phyloP scores from a whole-genome alignment of 2,329 filamentous ascomycete genomes.

The Trichophyton schoenleinii region DNA sequence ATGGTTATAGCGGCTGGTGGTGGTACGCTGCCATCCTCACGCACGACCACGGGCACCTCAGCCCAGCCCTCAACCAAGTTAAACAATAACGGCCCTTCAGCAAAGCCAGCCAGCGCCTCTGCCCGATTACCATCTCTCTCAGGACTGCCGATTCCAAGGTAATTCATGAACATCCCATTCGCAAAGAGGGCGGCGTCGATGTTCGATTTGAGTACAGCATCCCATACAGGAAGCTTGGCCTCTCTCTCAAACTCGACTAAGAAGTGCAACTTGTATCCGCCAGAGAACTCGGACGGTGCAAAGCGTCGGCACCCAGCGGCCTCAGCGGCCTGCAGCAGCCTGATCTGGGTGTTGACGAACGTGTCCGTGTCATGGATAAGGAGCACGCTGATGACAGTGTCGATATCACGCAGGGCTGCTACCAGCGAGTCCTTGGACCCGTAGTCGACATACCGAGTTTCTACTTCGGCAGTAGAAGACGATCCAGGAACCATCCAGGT shows the following conservation, averaged over 20 bases:
- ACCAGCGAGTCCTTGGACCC: constrained; percentile 14
- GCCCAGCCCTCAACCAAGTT: constrained; percentile 18
- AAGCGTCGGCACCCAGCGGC: constrained; percentile 35
- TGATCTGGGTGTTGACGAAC: constrained; percentile 25
- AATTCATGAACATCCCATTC: constrained; percentile 27
- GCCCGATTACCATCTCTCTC: background rate
- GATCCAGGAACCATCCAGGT: constrained; percentile 7
- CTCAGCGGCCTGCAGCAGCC: constrained; percentile 32
- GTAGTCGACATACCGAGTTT: constrained; percentile 22
- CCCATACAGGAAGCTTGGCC: constrained; percentile 18
- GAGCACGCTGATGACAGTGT: constrained; percentile 20
- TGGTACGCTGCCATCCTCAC: constrained; percentile 10
- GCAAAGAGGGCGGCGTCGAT: constrained; percentile 24
- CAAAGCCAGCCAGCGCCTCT: constrained; percentile 16
- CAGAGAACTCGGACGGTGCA: constrained; percentile 33
- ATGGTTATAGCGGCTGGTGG: constrained; percentile 18
- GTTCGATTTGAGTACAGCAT: constrained; percentile 17
- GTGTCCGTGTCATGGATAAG: constrained; percentile 15
- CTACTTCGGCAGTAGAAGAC: constrained; percentile 7
- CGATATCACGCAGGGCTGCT: constrained; percentile 15
- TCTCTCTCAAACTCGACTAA: constrained; percentile 16
- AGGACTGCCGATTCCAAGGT: constrained; percentile 20
- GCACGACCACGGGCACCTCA: constrained; percentile 17
- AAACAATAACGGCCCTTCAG: constrained; percentile 10
- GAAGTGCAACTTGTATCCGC: constrained; percentile 12